phyloP scores from a whole-genome alignment of 2,329 filamentous ascomycete genomes.

The Epicoccum sorghinum region DNA sequence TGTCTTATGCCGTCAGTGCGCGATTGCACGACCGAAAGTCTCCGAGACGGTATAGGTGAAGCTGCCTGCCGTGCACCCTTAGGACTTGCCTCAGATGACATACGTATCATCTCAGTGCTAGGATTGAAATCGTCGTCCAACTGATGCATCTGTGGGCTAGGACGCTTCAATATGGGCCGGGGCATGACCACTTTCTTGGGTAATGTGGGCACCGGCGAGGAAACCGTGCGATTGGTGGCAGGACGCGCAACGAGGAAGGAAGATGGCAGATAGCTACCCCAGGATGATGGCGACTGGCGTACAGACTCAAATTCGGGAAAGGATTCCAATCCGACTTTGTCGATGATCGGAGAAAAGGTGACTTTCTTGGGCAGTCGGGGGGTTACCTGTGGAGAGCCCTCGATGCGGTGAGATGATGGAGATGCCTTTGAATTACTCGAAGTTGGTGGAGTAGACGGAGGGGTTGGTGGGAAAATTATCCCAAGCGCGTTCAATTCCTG shows the following conservation, averaged over 20 bases:
- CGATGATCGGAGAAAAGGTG: constrained; percentile 9
- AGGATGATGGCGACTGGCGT: background rate
- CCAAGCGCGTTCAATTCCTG: constrained; percentile 9
- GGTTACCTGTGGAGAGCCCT: background rate
- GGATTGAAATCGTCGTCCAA: background rate
- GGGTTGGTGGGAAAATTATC: constrained; percentile 1
- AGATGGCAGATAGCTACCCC: constrained; percentile 11
- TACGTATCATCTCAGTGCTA: background rate
- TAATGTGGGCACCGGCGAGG: background rate
- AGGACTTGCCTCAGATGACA: background rate
- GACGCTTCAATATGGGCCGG: constrained; percentile 5
- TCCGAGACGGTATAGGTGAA: background rate
- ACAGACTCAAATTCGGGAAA: background rate
- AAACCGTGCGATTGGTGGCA: background rate
- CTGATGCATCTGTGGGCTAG: background rate
- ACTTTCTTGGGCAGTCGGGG: constrained; percentile 3
- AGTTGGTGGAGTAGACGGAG: constrained; percentile 1
- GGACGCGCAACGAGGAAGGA: constrained; percentile 9
- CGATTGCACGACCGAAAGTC: background rate
- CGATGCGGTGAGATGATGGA: too few species aligned
- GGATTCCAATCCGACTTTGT: background rate
- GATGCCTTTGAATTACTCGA: background rate
- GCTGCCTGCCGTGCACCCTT: background rate
- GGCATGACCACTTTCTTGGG: background rate
- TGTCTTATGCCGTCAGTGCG: background rate